Percentiles rank a stretch among this genome's conserved stretches.
Conservation (phyloP, 495 filamentous ascomycete species). For the Gamarada debralockiae region DNA sequence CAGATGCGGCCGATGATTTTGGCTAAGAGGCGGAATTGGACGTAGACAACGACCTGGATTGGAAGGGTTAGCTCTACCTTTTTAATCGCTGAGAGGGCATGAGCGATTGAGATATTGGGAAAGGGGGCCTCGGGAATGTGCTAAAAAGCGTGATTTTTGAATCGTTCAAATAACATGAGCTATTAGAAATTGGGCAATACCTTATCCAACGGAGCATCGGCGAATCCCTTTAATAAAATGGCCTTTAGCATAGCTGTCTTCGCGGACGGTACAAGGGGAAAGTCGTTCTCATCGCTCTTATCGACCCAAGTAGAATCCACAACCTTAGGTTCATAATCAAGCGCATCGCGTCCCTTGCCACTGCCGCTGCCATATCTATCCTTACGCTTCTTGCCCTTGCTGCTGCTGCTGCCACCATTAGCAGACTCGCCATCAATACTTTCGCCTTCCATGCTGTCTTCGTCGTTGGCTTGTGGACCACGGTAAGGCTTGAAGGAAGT, state of each 20-base stretch:
- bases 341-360: slow-evolving; percentile 21
- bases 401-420: neutral
- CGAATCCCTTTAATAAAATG: slow-evolving; percentile 27
- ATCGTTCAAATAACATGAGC: no score
- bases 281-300: slow-evolving; percentile 10
- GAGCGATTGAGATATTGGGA: neutral
- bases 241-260: slow-evolving; percentile 31
- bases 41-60: slow-evolving; percentile 27
- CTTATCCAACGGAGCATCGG: slow-evolving; percentile 34
- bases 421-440: neutral
- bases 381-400: neutral
- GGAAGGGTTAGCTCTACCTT: neutral
- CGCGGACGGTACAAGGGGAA: slow-evolving; percentile 22
- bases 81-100: neutral
- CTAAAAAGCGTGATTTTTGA: no score
- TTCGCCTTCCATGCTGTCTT: neutral
- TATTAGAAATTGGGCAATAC: slow-evolving; percentile 20
- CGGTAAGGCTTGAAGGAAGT: neutral
- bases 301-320: slow-evolving; percentile 10
- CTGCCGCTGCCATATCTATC: neutral
- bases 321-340: slow-evolving; percentile 19
- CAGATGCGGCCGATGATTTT: slow-evolving; percentile 32
- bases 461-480: slow-evolving; percentile 4
- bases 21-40: slow-evolving; percentile 30
- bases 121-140: no score